Conservation (phyloP, 2,329 filamentous ascomycete genomes). For the Ophiostoma ulmi region DNA sequence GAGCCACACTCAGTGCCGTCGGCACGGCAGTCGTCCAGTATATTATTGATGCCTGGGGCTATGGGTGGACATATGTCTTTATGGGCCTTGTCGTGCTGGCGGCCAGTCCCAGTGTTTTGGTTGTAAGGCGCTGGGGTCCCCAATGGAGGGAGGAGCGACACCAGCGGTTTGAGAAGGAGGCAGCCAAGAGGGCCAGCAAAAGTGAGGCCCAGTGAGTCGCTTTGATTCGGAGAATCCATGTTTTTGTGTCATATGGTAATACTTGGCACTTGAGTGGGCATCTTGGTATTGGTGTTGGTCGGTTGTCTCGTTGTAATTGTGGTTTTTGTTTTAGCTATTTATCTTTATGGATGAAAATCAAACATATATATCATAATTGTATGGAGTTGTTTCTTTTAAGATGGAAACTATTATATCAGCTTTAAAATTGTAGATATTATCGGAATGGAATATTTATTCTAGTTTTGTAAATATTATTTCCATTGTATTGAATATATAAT, state of each 20-base stretch:
- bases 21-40: constrained; percentile 40
- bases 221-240: neutral
- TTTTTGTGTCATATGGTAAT: neutral
- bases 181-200: constrained; percentile 7
- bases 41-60: constrained; percentile 40
- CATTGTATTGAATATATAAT: too few relatives aligned
- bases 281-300: neutral
- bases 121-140: constrained; percentile 34
- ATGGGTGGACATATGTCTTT: constrained; percentile 38
- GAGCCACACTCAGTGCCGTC: constrained; percentile 39
- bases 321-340: too few relatives aligned
- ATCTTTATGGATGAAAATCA: too few relatives aligned
- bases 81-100: constrained; percentile 33
- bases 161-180: constrained; percentile 26
- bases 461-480: too few relatives aligned
- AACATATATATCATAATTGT: too few relatives aligned
- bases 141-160: constrained; percentile 35
- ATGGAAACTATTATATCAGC: too few relatives aligned
- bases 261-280: neutral
- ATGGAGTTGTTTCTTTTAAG: too few relatives aligned
- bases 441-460: too few relatives aligned
- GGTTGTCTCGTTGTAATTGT: neutral
- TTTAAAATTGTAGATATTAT: too few relatives aligned
- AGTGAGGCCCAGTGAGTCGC: neutral
- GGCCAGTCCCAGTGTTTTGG: constrained; percentile 30